Conservation (phyloP, 1,139 yeast genomes). For the Yamadazyma sp. region DNA sequence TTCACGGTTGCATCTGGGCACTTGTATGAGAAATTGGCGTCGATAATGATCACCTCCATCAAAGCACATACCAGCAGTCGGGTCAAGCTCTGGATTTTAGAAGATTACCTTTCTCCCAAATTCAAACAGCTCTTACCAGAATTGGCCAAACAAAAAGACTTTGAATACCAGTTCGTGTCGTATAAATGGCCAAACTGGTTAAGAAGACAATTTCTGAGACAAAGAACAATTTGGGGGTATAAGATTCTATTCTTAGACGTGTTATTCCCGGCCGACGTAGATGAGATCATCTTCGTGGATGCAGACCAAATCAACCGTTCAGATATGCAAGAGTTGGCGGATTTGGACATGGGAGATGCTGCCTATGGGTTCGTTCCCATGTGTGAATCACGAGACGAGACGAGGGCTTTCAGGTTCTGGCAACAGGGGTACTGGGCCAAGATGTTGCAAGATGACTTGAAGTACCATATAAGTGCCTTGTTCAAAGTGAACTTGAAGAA, state of each 20-base stretch:
- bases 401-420: constrained; percentile 92
- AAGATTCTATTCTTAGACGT: constrained; percentile 86
- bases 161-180: constrained; percentile 70
- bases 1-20: constrained; percentile 84
- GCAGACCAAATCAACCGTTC: constrained; percentile 80
- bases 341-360: constrained; percentile 68
- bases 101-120: constrained; percentile 70
- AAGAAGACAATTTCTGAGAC: constrained; percentile 71
- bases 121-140: constrained; percentile 61
- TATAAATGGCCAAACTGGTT: constrained; percentile 95
- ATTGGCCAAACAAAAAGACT: constrained; percentile 57
- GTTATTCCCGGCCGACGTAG: constrained; percentile 74
- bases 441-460: constrained; percentile 54
- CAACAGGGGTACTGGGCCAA: constrained; percentile 87
- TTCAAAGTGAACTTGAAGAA: constrained; percentile 74
- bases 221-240: constrained; percentile 84
- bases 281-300: constrained; percentile 79
- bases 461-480: constrained; percentile 83
- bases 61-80: constrained; percentile 62
- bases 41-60: constrained; percentile 80
- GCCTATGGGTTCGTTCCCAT: constrained; percentile 86
- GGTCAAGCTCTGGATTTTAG: constrained; percentile 86
- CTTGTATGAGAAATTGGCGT: constrained; percentile 67
- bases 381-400: constrained; percentile 79
- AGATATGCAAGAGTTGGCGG: constrained; percentile 67